Base-by-base conservation (phyloP, 495 filamentous ascomycete species). In the Hypoxylon intermedium region DNA sequence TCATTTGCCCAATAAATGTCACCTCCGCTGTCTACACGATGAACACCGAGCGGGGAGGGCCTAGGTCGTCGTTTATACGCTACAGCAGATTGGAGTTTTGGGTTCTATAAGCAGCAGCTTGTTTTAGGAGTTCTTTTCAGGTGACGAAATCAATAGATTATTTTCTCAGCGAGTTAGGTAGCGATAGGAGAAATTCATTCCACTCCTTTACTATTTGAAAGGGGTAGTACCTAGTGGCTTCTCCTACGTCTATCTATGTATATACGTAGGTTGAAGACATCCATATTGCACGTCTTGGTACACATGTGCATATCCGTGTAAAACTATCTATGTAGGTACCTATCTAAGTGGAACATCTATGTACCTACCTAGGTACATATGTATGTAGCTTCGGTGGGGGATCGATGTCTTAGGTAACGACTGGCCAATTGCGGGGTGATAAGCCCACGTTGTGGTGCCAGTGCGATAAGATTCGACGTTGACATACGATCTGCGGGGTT, bases 371-470 rank as follows among this genome's bases (percentile, higher is more conserved):
- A n/a, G n/a, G n/a, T n/a, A n/a, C 9, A 28, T 28, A 28, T 28
- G 26, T 28, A 28, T n/a, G n/a, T n/a, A n/a, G n/a, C n/a, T n/a
- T n/a, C n/a, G n/a, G n/a, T n/a, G n/a, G n/a, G n/a, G n/a, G n/a
- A n/a, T n/a, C n/a, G n/a, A n/a, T n/a, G n/a, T n/a, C n/a, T n/a
- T n/a, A n/a, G n/a, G n/a, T n/a, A n/a, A n/a, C n/a, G n/a, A n/a
- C n/a, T n/a, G n/a, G n/a, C n/a, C 28, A 58, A 53, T 52, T 63
- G 60, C 53, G 60, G 60, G 60, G 53, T 58, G 46, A 57, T 63
- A 56, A 56, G 57, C n/a, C 24, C 18, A 53, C 55, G 52, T 12
- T 47, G 26, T 33, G 41, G 28, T 24, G 37, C 21, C 5, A 44
- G 28, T 6, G 31, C 53, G 60, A 63, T 58, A 63, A 53, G 60